phyloP scores from a whole-genome alignment of 805 yeast species.

The Barnettozyma californica region DNA sequence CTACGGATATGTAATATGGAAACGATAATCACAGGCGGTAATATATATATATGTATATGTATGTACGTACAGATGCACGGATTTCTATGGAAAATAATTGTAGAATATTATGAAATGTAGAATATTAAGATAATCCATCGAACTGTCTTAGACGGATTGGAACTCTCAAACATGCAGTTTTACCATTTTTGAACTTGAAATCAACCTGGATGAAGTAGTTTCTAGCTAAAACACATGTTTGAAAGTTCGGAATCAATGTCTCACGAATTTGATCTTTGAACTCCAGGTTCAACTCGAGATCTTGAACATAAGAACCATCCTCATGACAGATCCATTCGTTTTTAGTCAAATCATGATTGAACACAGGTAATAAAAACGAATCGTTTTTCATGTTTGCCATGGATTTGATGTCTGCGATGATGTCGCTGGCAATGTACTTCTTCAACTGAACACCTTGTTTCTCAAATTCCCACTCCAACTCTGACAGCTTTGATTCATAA shows the following conservation, averaged over 20 bases:
- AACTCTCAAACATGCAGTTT: slow-evolving; percentile 28
- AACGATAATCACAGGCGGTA: background rate
- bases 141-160: slow-evolving; percentile 34
- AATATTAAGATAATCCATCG: slow-evolving; percentile 11
- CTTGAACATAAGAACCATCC: slow-evolving; percentile 9
- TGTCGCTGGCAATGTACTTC: slow-evolving; percentile 11
- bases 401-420: slow-evolving; percentile 17
- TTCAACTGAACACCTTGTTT: slow-evolving; percentile 3
- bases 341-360: slow-evolving; percentile 11
- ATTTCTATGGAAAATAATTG: background rate
- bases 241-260: slow-evolving; percentile 57
- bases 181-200: slow-evolving; percentile 33
- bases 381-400: slow-evolving; percentile 18
- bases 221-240: slow-evolving; percentile 57
- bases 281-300: slow-evolving; percentile 36
- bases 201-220: slow-evolving; percentile 46
- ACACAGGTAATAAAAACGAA: slow-evolving; percentile 4
- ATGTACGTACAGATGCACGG: too few species aligned
- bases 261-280: slow-evolving; percentile 38
- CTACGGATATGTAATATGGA: background rate
- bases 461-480: slow-evolving; percentile 16
- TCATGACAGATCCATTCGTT: slow-evolving; percentile 18
- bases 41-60: too few species aligned
- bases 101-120: background rate
- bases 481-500: slow-evolving; percentile 10